These are phyloP conservation scores for Alternaria dauci DNA, from an alignment of 2,329 filamentous ascomycete genomes.

Conservation along the genomic window DNA sequence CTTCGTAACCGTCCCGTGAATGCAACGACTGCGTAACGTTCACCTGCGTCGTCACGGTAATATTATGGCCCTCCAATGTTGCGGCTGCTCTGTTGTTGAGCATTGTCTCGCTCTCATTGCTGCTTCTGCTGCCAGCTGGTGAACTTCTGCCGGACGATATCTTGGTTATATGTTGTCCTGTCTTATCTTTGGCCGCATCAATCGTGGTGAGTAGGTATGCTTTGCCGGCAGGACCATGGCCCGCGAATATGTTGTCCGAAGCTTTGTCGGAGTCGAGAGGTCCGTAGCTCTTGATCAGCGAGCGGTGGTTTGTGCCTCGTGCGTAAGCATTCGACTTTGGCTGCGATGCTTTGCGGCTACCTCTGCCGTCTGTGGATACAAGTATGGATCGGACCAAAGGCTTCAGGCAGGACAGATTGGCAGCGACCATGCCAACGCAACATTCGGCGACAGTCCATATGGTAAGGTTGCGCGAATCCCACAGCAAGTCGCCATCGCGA, in stretches of 20 bases:
- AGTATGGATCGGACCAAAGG: constrained; percentile 36
- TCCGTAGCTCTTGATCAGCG: constrained; percentile 15
- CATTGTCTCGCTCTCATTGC: constrained; percentile 11
- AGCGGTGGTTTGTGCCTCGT: constrained; percentile 41
- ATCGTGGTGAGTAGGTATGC: constrained; percentile 24
- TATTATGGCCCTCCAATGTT: not conserved
- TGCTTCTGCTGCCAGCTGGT: not conserved
- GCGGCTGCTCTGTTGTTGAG: constrained; percentile 1
- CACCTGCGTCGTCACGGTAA: constrained; percentile 23
- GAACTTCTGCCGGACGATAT: constrained; percentile 16
- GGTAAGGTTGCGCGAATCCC: constrained; percentile 57
- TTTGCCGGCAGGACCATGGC: constrained; percentile 5
- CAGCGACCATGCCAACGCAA: constrained; percentile 56
- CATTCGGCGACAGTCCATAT: constrained; percentile 58
- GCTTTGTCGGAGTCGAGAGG: constrained; percentile 13
- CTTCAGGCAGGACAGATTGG: constrained; percentile 55
- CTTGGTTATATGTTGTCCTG: not conserved
- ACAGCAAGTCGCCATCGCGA: constrained; percentile 48
- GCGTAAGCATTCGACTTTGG: not conserved
- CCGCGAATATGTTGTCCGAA: constrained; percentile 1
- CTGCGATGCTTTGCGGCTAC: not conserved
- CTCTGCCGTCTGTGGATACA: not conserved
- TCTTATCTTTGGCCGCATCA: constrained; percentile 2
- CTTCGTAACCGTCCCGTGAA: not conserved
- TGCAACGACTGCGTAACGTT: constrained; percentile 19